Conservation (phyloP, 2,329 filamentous ascomycete species). For the Beauveria sp. region DNA sequence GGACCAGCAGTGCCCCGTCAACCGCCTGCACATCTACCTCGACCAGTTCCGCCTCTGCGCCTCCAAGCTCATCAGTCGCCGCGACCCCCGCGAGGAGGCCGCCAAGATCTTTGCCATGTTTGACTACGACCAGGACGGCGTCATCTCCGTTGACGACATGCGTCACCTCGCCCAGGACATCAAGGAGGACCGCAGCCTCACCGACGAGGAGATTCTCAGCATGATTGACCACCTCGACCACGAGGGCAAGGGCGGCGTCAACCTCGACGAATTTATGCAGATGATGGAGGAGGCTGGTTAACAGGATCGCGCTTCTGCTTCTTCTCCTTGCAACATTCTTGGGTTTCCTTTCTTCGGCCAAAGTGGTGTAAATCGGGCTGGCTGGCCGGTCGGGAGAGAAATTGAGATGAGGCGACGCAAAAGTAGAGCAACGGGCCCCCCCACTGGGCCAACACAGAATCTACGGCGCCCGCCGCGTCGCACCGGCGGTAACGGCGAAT, state of each 20-base stretch:
- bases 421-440: not conserved
- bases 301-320: not conserved
- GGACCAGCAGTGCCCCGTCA: constrained; percentile 34
- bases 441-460: not conserved
- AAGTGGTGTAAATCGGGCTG: no score
- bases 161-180: constrained; percentile 81
- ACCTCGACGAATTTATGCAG: constrained; percentile 61
- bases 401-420: not conserved
- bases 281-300: constrained; percentile 45
- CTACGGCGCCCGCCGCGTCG: not conserved
- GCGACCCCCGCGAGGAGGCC: constrained; percentile 88
- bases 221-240: constrained; percentile 99
- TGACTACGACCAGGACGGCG: constrained; percentile 84
- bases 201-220: constrained; percentile 83
- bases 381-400: not conserved
- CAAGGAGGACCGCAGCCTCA: constrained; percentile 69
- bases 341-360: not conserved
- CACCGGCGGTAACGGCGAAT: not conserved
- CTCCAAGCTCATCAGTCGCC: constrained; percentile 68
- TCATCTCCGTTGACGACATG: constrained; percentile 83
- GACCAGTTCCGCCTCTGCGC: constrained; percentile 60
- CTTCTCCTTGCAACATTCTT: not conserved
- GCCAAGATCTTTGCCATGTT: constrained; percentile 87
- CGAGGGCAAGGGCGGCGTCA: constrained; percentile 77
- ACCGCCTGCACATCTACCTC: constrained; percentile 43